phyloP scores from a whole-genome alignment of 1,284 basidiomycete genomes.

The Cutaneotrichosporon mucoides region DNA sequence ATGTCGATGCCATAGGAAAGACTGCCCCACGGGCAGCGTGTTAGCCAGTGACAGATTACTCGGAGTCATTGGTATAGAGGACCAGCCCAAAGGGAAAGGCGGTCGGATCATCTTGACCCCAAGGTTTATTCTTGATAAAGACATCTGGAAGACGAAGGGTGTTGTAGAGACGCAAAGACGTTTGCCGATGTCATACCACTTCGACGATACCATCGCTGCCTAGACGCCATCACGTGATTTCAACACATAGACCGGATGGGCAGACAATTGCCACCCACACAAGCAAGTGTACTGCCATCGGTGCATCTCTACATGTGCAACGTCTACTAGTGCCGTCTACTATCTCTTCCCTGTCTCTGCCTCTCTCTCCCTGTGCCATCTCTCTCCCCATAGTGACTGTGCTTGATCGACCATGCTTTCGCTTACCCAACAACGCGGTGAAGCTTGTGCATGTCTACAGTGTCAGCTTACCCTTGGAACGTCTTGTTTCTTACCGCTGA shows the following conservation, averaged over 20 bases:
- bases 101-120: conserved; percentile 18
- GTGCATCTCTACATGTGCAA: background rate
- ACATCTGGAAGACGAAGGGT: background rate
- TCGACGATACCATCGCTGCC: background rate
- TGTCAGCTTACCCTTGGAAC: conserved; percentile 1
- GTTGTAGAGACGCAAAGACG: background rate
- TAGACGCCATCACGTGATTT: background rate
- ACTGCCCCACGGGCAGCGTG: conserved; percentile 48
- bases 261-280: too few species aligned
- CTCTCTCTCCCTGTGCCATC: too few species aligned
- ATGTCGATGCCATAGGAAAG: conserved; percentile 46
- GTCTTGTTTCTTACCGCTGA: conserved; percentile 56
- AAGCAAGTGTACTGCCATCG: background rate
- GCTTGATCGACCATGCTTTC: background rate
- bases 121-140: background rate
- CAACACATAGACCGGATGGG: too few species aligned
- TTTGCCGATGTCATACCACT: too few species aligned
- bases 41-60: conserved; percentile 42
- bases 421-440: conserved; percentile 46
- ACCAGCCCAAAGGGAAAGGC: conserved; percentile 41
- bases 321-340: background rate
- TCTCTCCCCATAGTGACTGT: too few species aligned
- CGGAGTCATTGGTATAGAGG: conserved; percentile 24
- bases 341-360: too few species aligned
- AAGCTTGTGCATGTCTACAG: conserved; percentile 47